Evolutionary conservation across 164 flowering plant genomes (phyloP).

Genomic region (Platanus orientalis): DNA sequence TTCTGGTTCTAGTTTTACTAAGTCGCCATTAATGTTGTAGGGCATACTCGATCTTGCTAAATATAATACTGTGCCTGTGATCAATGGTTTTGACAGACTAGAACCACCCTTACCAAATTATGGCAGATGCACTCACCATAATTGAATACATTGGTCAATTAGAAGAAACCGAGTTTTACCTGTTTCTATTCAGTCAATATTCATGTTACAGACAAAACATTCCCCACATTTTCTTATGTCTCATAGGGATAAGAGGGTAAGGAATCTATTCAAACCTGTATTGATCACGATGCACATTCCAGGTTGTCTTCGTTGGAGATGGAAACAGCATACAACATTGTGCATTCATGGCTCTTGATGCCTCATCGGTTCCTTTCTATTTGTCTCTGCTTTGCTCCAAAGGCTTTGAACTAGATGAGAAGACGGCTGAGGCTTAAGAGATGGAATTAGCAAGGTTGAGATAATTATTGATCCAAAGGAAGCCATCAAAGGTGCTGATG

Average conservation of each 20-base stretch:
- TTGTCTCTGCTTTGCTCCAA: conserved; percentile 91
- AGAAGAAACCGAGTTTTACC: conserved; percentile 84
- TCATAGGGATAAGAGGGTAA: too few relatives aligned
- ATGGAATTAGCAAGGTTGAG: conserved; percentile 88
- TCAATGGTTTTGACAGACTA: conserved; percentile 95
- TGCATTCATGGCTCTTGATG: conserved; percentile 81
- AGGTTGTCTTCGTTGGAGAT: conserved; percentile 99
- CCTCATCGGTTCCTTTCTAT: conserved; percentile 80
- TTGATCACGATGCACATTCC: too few relatives aligned
- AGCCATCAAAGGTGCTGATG: conserved; percentile 91
- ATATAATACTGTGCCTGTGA: conserved; percentile 78
- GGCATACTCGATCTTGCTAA: conserved; percentile 90
- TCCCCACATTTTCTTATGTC: too few relatives aligned
- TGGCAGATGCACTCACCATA: conserved; percentile 98
- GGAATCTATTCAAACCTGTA: too few relatives aligned
- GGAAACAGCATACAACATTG: conserved; percentile 97
- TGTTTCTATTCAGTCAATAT: background rate
- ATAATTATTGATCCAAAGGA: conserved; percentile 84
- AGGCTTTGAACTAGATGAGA: conserved; percentile 87
- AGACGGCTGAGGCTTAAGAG: conserved; percentile 53
- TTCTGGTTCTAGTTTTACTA: conserved; percentile 3
- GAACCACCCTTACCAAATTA: conserved; percentile 95
- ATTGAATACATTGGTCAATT: conserved; percentile 83
- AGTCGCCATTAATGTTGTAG: conserved; percentile 32
- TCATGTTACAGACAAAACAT: too few relatives aligned